Percentiles rank a stretch among this genome's conserved stretches.
Conservation (phyloP, 306 rosid species). For the Fagus sylvatica region DNA sequence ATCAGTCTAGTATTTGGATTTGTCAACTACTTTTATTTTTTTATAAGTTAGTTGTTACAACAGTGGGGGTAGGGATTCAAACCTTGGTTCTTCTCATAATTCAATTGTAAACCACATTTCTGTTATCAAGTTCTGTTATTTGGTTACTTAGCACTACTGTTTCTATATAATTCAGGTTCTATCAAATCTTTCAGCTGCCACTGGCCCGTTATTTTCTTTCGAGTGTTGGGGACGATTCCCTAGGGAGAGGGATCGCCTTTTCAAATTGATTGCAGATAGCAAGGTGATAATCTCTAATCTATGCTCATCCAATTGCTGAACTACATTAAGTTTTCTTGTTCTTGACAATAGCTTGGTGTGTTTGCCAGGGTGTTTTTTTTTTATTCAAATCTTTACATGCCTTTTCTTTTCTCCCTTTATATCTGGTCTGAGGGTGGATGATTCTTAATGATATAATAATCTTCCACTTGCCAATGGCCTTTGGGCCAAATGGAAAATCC, state of each 20-base stretch:
- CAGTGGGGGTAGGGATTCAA: no score
- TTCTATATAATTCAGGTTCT: conserved; percentile 54
- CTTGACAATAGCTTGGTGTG: neutral
- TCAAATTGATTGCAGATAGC: conserved; percentile 64
- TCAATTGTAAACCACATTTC: neutral
- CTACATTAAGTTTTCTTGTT: conserved; percentile 8
- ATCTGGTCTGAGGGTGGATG: neutral
- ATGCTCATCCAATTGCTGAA: neutral
- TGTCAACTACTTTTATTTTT: neutral
- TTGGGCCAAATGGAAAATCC: no score
- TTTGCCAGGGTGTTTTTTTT: neutral
- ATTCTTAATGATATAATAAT: conserved; percentile 4
- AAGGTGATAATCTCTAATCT: conserved; percentile 47
- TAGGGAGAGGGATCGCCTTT: conserved; percentile 70
- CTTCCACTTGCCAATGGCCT: neutral
- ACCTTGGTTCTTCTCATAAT: no score
- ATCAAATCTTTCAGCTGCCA: conserved; percentile 74
- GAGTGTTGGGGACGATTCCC: conserved; percentile 92
- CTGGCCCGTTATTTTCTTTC: conserved; percentile 52
- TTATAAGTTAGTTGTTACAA: no score
- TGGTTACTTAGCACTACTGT: neutral
- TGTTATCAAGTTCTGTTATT: conserved; percentile 11
- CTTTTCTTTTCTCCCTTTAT: neutral
- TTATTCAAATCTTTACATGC: conserved; percentile 20
- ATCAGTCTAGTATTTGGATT: conserved; percentile 14